Evolutionary conservation across 2,329 filamentous ascomycete species (phyloP).

Genomic region (Ascochyta rabiei): DNA sequence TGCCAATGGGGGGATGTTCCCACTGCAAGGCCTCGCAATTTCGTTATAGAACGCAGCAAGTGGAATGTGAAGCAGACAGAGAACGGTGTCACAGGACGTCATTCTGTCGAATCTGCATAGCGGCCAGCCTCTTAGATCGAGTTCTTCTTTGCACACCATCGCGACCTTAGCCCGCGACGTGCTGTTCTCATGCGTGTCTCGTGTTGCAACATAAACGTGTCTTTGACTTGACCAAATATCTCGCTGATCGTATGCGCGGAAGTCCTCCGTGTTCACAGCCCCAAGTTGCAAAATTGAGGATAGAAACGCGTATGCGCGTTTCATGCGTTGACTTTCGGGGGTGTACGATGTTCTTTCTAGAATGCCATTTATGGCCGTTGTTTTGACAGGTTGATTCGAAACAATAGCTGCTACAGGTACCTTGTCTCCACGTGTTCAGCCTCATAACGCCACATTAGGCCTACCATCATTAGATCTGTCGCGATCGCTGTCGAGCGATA

Average conservation of each 20-base stretch:
- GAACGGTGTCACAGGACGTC: conserved; percentile 13
- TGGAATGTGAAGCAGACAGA: conserved; percentile 11
- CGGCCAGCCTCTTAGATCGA: neutral
- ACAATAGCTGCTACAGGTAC: conserved; percentile 15
- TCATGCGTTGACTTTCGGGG: conserved; percentile 11
- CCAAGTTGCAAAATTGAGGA: conserved; percentile 1
- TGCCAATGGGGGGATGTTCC: conserved; percentile 7
- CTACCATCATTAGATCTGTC: conserved; percentile 2
- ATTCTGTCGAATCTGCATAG: neutral
- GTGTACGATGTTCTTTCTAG: conserved; percentile 13
- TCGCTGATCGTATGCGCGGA: neutral
- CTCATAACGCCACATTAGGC: conserved; percentile 13
- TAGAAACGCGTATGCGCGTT: conserved; percentile 11
- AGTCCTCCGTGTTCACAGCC: conserved; percentile 1
- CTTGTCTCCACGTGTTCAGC: conserved; percentile 8
- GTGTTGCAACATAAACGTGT: conserved; percentile 8
- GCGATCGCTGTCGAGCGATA: conserved; percentile 12
- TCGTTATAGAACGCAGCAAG: conserved; percentile 14
- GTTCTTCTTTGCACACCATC: neutral
- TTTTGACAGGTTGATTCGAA: conserved; percentile 15
- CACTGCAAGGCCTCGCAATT: conserved; percentile 15
- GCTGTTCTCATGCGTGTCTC: conserved; percentile 5
- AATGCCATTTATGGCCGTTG: conserved; percentile 15
- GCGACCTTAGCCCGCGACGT: neutral
- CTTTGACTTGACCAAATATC: neutral